Percentiles rank a stretch among this genome's conserved stretches.
Conservation (phyloP, 106 monocot species). For the Vanilla planifolia region DNA sequence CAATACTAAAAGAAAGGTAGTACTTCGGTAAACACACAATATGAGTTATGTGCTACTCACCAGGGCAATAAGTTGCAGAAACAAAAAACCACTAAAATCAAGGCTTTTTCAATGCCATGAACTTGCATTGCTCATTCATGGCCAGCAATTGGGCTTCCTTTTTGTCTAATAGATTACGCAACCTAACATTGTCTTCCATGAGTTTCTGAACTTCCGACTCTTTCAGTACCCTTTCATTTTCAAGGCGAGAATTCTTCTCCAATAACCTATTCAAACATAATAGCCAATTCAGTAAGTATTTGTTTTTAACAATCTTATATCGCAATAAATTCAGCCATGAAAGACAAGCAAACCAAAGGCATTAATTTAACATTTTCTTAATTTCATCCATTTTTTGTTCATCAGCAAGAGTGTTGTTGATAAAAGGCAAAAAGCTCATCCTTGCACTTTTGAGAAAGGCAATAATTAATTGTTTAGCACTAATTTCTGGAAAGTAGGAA, state of each 20-base stretch:
- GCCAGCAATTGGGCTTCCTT: conserved; percentile 83
- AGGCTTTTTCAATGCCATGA: conserved; percentile 62
- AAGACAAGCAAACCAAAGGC: too few relatives aligned
- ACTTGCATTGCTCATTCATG: conserved; percentile 96
- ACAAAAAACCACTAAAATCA: conserved; percentile 15
- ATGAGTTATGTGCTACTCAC: not conserved
- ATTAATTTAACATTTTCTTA: too few relatives aligned
- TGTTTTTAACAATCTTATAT: not conserved
- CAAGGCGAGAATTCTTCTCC: conserved; percentile 59
- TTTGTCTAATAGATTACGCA: conserved; percentile 63
- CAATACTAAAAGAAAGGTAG: too few relatives aligned
- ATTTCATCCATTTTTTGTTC: too few relatives aligned
- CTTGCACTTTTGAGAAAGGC: too few relatives aligned
- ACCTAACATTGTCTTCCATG: conserved; percentile 69
- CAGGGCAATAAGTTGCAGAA: not conserved
- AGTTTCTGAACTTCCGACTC: conserved; percentile 80
- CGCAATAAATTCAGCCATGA: too few relatives aligned
- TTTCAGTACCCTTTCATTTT: conserved; percentile 68
- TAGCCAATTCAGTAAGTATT: not conserved
- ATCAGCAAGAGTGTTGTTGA: too few relatives aligned
- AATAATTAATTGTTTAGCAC: too few relatives aligned
- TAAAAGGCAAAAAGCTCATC: too few relatives aligned
- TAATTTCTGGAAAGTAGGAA: too few relatives aligned
- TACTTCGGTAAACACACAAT: too few relatives aligned
- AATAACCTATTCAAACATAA: conserved; percentile 45